These are phyloP conservation scores for Globisporangium carolinianum DNA, from an alignment of 352 stramenopile species.

Conservation along the genomic window DNA sequence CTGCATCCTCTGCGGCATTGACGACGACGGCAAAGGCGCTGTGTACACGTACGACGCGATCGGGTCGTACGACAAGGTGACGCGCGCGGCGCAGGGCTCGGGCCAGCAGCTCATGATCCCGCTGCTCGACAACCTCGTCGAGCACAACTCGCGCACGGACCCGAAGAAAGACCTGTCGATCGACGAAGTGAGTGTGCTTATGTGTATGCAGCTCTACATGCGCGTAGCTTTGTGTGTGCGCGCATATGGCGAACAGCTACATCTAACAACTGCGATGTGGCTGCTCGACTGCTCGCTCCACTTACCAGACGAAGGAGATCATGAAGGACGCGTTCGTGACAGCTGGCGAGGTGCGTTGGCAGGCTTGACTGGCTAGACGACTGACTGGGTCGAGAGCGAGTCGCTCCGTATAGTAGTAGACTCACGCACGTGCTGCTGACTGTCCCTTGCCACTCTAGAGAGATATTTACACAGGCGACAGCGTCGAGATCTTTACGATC, in stretches of 20 bases:
- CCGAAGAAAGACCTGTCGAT: conserved; percentile 86
- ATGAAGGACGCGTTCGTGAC: conserved; percentile 99
- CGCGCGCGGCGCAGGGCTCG: conserved; percentile 77
- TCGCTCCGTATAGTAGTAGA: no score
- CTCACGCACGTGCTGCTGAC: not conserved
- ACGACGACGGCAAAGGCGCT: conserved; percentile 93
- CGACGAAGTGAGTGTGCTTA: conserved; percentile 61
- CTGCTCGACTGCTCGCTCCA: not conserved
- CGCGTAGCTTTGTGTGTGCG: no score
- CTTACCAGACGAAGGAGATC: conserved; percentile 89
- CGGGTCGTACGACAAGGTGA: conserved; percentile 83
- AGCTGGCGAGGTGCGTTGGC: conserved; percentile 83
- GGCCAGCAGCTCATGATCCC: conserved; percentile 97
- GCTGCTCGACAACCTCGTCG: conserved; percentile 97
- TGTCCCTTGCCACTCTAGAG: conserved; percentile 33
- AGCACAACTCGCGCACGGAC: conserved; percentile 88
- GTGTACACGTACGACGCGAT: conserved; percentile 99
- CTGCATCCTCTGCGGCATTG: conserved; percentile 95
- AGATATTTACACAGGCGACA: conserved; percentile 99
- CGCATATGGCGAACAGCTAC: not conserved
- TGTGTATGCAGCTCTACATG: not conserved
- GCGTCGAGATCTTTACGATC: conserved; percentile 97
- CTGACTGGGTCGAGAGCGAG: no score
- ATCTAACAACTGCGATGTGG: not conserved
- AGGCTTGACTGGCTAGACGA: no score